Base-by-base conservation (phyloP, 306 rosid genomes). In the Datisca glomerata region DNA sequence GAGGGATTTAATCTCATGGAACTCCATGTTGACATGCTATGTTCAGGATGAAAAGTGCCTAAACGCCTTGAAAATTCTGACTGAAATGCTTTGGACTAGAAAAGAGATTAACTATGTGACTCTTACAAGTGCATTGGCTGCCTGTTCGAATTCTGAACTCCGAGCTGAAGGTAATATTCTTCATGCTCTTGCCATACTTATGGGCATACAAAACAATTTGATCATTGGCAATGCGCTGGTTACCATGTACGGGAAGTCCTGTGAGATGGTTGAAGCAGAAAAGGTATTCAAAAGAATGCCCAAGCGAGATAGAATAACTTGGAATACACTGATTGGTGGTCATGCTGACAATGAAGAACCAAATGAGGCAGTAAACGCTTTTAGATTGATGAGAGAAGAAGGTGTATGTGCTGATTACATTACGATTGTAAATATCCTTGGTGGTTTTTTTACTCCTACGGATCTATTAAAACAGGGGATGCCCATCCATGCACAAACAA, bases 1-100 rank as follows among this genome's bases (percentile, higher is more conserved):
- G 45, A 87, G 46, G 68, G 94, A 82, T 74, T 53, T 74, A 56
- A 79, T 83, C 55, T 74, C 94, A 3, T 87, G 97, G 97, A 87
- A 87, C 60, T 79, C 97, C 62, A 71, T 87, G 85, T 56, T 87
- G 69, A 77, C 80, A 43, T 43, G 80, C 73, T 66, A 67, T 70
- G 85, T 68, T 51, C 78, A 69, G 58, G 75, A 79, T 61, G 85
- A 55, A 28, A 70, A 61, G 38, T 47, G 35, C 46, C 59, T 31
- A 21, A 31, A 37, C 34, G 84, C 86, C 28, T n/a, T 83, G 9
- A 54, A 49, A 43, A 56, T 72, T 63, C 72, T 89, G 24, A 29
- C 72, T 48, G 60, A 70, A 61, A 76, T 89, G 83, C 72, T 70
- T 23, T 48, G 34, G 65, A 51, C 33, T 51, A 61, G 57, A 63